Base-by-base conservation (phyloP, 768 basidiomycete genomes). In the Lentinus brumalis region DNA sequence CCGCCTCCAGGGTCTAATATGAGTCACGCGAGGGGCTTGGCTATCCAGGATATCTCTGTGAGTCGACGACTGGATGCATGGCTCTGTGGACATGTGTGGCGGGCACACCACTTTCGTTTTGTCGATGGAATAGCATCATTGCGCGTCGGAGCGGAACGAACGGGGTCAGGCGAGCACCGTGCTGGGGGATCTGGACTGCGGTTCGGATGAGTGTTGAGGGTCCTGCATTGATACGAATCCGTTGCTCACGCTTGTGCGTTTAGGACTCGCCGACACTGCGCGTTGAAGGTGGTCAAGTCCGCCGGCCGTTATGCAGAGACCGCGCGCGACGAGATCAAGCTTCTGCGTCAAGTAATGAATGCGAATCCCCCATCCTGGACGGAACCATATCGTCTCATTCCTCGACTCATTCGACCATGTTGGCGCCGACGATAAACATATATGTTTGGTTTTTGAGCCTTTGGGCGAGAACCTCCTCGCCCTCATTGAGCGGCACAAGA, bases 261-360 rank as follows among this genome's bases (percentile, higher is more conserved):
- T 32, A 96, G 94, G 7, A 79, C 81, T 45, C 81, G 83, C 35
- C 80, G 84, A 44, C 94, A 95, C 74, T 93, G 93, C 47, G 94
- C 94, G 15, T 84, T 97, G 71, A 97, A 97, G 74, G 88, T 97
- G 57, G 92, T 96, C 75, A 96, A 96, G 77, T 96, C 95, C 31
- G 96, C 94, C 21, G 86, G 87, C 26, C 88, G 95, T 65, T 98
- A 98, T 76, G 92, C 94, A 61, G 96, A 98, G 73, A 98, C 96
- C 5, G 96, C 96, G 31, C 85, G 90, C 53, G 96, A 98, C 73
- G 96, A 98, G 77, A 98, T 98, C 74, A 92, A 94, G 72, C 84
- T 98, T 38, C 83, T 95, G 42, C 84, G 87, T 63, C 87, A 87
- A 65, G 89, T 96, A 5, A 79, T 84, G 55, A 80, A 84, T 18